Conservation (phyloP, 2,329 filamentous ascomycete species). For the Colletotrichum sojae region DNA sequence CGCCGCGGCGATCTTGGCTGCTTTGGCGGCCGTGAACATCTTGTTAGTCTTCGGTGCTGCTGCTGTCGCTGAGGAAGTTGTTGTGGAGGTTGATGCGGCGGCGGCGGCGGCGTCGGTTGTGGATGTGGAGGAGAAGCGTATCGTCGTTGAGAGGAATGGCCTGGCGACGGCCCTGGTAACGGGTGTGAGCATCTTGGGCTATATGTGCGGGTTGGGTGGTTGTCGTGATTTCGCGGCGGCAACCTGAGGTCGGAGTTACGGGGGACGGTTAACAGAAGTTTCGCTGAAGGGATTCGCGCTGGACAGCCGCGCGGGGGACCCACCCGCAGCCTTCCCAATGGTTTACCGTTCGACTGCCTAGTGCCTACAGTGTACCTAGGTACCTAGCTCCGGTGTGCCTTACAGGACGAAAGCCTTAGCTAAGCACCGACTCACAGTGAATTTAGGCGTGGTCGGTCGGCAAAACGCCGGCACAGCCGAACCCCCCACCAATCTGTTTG, state of each 20-base stretch:
- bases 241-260: background rate
- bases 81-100: conserved; percentile 40
- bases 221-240: background rate
- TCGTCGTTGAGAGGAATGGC: conserved; percentile 4
- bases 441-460: conserved; percentile 35
- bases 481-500: conserved; percentile 43
- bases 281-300: conserved; percentile 37
- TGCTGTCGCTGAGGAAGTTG: conserved; percentile 22
- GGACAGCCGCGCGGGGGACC: background rate
- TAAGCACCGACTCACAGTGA: background rate
- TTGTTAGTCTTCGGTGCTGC: no score
- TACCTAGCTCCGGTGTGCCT: no score
- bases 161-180: conserved; percentile 6
- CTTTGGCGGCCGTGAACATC: conserved; percentile 36
- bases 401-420: no score
- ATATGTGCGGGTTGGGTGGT: background rate
- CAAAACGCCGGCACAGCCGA: conserved; percentile 38
- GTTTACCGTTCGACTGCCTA: no score
- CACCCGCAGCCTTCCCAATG: no score
- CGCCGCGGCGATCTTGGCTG: conserved; percentile 20
- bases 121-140: conserved; percentile 37
- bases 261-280: conserved; percentile 23
- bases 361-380: no score
- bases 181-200: background rate
- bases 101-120: conserved; percentile 23